Conservation (phyloP, 192 early-diverging fungal species). For the Helicostylum pulchrum region DNA sequence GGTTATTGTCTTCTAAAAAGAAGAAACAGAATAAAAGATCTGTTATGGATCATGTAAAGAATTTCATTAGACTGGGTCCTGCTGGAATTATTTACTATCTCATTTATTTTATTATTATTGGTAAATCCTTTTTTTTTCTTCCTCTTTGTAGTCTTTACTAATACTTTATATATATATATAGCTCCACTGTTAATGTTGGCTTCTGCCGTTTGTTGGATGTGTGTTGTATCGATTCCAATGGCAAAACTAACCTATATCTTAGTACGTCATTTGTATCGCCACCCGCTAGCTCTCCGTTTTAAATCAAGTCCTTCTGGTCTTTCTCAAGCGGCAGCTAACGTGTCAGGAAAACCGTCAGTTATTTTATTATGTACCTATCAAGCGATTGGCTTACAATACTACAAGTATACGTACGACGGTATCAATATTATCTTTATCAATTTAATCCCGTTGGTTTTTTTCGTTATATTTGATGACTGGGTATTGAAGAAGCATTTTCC, state of each 20-base stretch:
- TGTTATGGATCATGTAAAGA: not conserved
- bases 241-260: slow-evolving; percentile 86
- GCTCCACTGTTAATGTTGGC: slow-evolving; percentile 79
- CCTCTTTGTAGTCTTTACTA: slow-evolving; percentile 8
- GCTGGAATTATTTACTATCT: slow-evolving; percentile 49
- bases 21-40: not conserved
- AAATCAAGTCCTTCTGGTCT: slow-evolving; percentile 49
- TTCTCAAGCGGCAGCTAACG: slow-evolving; percentile 21
- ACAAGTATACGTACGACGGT: slow-evolving; percentile 95
- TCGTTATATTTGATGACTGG: slow-evolving; percentile 81
- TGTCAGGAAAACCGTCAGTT: slow-evolving; percentile 35
- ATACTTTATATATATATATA: slow-evolving; percentile 26
- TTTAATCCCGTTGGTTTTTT: slow-evolving; percentile 76
- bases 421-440: slow-evolving; percentile 98
- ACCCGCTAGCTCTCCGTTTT: slow-evolving; percentile 75
- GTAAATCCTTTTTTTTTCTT: slow-evolving; percentile 35
- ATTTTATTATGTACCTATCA: slow-evolving; percentile 87
- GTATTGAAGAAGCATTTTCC: slow-evolving; percentile 55
- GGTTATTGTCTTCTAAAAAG: not conserved
- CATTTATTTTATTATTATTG: slow-evolving; percentile 41
- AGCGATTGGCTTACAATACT: slow-evolving; percentile 90
- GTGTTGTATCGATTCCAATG: slow-evolving; percentile 91
- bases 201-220: slow-evolving; percentile 77
- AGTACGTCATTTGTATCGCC: slow-evolving; percentile 68
- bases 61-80: slow-evolving; percentile 36